These are phyloP conservation scores for Candida tropicalis DNA, from an alignment of 1,139 yeast genomes.

Conservation along the genomic window DNA sequence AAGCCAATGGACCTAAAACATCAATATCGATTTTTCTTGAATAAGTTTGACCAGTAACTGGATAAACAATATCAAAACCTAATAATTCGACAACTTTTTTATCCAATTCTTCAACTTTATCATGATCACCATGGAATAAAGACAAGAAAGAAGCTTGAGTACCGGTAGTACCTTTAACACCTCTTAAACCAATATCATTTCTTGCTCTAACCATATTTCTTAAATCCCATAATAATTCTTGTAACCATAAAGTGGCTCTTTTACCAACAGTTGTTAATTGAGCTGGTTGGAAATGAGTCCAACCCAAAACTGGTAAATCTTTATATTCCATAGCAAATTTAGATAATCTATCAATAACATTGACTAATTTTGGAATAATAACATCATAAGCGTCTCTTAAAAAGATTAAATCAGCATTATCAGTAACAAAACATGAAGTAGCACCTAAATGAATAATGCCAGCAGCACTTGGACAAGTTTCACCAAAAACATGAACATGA, in stretches of 20 bases:
- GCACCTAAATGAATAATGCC: constrained; percentile 99
- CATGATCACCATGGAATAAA: constrained; percentile 95
- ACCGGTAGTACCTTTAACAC: constrained; percentile 99
- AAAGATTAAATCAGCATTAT: constrained; percentile 95
- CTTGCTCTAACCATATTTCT: constrained; percentile 95
- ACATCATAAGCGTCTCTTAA: constrained; percentile 94
- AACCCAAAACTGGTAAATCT: constrained; percentile 95
- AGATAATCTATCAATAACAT: constrained; percentile 88
- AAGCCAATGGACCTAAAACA: constrained; percentile 87
- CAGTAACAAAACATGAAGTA: constrained; percentile 96
- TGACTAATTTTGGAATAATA: constrained; percentile 90
- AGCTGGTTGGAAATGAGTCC: constrained; percentile 99
- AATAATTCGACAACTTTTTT: constrained; percentile 88
- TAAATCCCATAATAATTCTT: constrained; percentile 96
- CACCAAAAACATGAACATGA: constrained; percentile 94
- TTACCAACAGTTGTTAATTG: constrained; percentile 98
- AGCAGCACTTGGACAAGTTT: constrained; percentile 92
- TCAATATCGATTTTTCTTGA: constrained; percentile 97
- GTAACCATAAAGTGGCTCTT: constrained; percentile 97
- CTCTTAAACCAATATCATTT: constrained; percentile 94
- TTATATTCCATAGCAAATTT: constrained; percentile 89
- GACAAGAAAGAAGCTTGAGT: constrained; percentile 97
- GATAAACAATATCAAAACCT: constrained; percentile 94
- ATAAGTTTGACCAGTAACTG: constrained; percentile 98
- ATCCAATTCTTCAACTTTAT: constrained; percentile 90